Evolutionary conservation across 768 basidiomycete species (phyloP).

Genomic region (Gautieria morchelliformis): DNA sequence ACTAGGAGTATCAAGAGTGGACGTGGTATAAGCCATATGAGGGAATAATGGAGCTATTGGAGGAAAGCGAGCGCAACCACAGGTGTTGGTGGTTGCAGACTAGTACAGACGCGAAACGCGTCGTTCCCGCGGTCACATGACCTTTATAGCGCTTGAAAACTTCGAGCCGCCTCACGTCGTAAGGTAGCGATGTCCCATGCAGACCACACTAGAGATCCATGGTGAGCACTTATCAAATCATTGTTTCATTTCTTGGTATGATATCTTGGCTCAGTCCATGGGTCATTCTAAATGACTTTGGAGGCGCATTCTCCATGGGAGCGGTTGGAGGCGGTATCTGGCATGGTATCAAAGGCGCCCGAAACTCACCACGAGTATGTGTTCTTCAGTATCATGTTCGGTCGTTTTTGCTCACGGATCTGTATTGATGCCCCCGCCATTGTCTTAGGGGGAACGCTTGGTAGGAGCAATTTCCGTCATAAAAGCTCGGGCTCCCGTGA

Average conservation of each 20-base stretch:
- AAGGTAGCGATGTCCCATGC: conserved; percentile 61
- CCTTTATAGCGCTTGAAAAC: conserved; percentile 1
- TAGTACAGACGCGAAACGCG: background rate
- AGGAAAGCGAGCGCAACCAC: background rate
- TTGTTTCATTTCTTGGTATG: background rate
- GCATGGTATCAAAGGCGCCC: conserved; percentile 97
- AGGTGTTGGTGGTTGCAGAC: too few species aligned
- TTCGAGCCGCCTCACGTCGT: background rate
- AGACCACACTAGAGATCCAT: conserved; percentile 91
- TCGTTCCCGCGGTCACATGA: conserved; percentile 1
- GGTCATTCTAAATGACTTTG: conserved; percentile 98
- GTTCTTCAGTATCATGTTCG: background rate
- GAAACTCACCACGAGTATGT: conserved; percentile 89
- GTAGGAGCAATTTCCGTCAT: conserved; percentile 92
- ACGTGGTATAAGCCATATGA: background rate
- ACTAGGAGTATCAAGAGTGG: background rate
- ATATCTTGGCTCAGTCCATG: conserved; percentile 58
- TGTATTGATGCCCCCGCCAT: background rate
- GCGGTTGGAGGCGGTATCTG: conserved; percentile 96
- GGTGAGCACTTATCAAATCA: conserved; percentile 35
- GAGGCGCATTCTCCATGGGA: conserved; percentile 96
- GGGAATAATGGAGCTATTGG: background rate
- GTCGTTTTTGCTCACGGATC: background rate
- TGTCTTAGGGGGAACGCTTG: conserved; percentile 76
- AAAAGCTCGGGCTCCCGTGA: conserved; percentile 96